Evolutionary conservation across 1,284 basidiomycete species (phyloP).

Genomic region (Xerocomus amazonicus): DNA sequence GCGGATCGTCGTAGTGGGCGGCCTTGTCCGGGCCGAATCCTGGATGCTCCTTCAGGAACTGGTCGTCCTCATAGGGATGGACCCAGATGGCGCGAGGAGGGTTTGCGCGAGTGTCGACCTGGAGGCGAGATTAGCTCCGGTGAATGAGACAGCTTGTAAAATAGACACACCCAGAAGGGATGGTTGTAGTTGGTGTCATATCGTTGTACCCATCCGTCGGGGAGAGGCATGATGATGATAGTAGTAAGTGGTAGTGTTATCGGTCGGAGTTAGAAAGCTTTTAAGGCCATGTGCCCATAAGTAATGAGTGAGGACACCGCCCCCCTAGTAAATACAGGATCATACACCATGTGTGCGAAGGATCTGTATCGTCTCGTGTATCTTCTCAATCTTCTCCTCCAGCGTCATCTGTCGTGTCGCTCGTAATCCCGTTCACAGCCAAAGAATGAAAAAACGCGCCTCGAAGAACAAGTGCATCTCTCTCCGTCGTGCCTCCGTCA

Average conservation of each 20-base stretch:
- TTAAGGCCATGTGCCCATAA: not conserved
- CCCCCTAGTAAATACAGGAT: conserved; percentile 7
- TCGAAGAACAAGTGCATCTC: conserved; percentile 51
- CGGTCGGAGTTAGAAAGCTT: not conserved
- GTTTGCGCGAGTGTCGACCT: conserved; percentile 60
- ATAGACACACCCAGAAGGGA: conserved; percentile 36
- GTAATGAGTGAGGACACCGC: not conserved
- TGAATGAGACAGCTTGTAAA: not conserved
- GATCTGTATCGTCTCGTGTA: conserved; percentile 32
- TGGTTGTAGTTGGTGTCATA: conserved; percentile 36
- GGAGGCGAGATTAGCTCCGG: conserved; percentile 12
- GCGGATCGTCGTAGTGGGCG: conserved; percentile 25
- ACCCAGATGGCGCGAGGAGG: conserved; percentile 71
- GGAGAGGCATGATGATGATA: conserved; percentile 39
- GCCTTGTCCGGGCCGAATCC: conserved; percentile 40
- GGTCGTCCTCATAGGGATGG: conserved; percentile 66
- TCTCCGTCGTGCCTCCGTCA: conserved; percentile 37
- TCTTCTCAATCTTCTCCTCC: conserved; percentile 44
- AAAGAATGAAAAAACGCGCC: conserved; percentile 33
- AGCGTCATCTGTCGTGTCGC: conserved; percentile 45
- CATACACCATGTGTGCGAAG: conserved; percentile 17
- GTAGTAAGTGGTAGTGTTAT: conserved; percentile 31
- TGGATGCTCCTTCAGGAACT: conserved; percentile 56
- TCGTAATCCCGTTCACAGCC: not conserved
- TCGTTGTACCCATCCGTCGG: conserved; percentile 62